Base-by-base conservation (phyloP, 495 filamentous ascomycete species). In the Aspergillus carlsbadensis region DNA sequence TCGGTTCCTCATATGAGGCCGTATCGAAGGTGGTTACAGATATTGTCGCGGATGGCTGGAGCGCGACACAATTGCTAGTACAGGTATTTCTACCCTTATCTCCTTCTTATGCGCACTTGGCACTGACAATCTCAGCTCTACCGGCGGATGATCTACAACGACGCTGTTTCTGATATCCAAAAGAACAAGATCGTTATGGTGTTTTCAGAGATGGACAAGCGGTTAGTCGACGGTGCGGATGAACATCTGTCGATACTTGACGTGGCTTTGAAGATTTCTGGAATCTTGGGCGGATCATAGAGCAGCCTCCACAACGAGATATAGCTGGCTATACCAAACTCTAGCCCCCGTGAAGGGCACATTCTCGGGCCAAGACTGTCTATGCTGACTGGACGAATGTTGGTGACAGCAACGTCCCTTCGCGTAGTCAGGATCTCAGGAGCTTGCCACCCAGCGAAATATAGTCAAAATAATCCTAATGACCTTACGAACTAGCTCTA, bases 41-140 rank as follows among this genome's bases (percentile, higher is more conserved):
- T 66, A 84, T 98, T 78, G 87, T 97, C 56, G 93, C 94, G 13
- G 94, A 99, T 74, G 94, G 94, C 20, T 99, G 94, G 95, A 96
- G 91, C 73, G 94, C 93, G n/a, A 85, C 86, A 15, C 94, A 98
- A 74, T 78, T 95, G 17, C 77, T 97, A 42, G 68, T 80, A 6
- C 92, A 92, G 81, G 87, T 90, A 69, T 69, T 75, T 68, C 17
- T 15, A 21, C 55, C 52, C 8, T 29, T 4, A 45, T n/a, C 34
- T 37, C 33, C 5, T 43, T 36, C 2, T 34, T 42, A 18, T 13
- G 33, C 54, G 26, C 2, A 26, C 13, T 49, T 40, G 17, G 15
- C 40, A 24, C 29, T 21, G 4, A 50, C 21, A n/a, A 34, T 14
- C 3, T 2, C 65, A 98, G 88, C 72, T 98, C 24, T 97, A 96